Evolutionary conservation across 176 grass and related monocot genomes (phyloP).

Genomic region (Otatea glauca): DNA sequence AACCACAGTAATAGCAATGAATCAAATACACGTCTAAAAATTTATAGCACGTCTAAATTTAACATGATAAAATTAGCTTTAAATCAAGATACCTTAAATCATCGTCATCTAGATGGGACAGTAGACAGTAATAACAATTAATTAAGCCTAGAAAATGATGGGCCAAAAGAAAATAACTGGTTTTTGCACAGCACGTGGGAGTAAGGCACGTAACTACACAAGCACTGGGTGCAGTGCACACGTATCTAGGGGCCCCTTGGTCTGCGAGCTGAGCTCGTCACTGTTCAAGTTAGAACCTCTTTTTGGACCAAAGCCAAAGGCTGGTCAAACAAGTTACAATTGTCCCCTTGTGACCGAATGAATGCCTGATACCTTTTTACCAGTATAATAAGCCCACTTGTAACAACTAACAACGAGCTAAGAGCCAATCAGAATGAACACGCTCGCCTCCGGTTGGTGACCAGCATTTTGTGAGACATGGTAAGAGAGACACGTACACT

Average conservation of each 20-base stretch:
- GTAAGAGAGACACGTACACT: too few relatives aligned
- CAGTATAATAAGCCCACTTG: not conserved
- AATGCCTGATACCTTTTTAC: slow-evolving; percentile 38
- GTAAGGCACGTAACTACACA: not conserved
- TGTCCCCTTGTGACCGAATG: slow-evolving; percentile 30
- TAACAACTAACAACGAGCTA: not conserved
- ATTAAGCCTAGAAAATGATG: slow-evolving; percentile 1
- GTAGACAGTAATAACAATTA: not conserved
- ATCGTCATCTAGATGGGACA: not conserved
- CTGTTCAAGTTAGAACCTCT: not conserved
- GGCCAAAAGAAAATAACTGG: slow-evolving; percentile 3
- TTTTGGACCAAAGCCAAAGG: slow-evolving; percentile 45
- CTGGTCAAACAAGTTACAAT: slow-evolving; percentile 48
- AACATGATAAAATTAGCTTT: too few relatives aligned
- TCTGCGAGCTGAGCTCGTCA: slow-evolving; percentile 19
- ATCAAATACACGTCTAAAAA: too few relatives aligned
- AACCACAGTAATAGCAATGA: too few relatives aligned
- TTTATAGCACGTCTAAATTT: too few relatives aligned
- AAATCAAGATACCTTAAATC: too few relatives aligned
- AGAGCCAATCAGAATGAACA: not conserved
- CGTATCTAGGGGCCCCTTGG: slow-evolving; percentile 18
- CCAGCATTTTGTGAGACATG: not conserved
- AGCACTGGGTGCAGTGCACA: slow-evolving; percentile 21
- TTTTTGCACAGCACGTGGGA: not conserved
- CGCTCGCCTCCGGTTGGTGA: not conserved